A percentile compares a stretch with the other conserved stretches of the same genome.
Conservation (phyloP, 2,329 filamentous ascomycete genomes). For the Xylaria sp. region DNA sequence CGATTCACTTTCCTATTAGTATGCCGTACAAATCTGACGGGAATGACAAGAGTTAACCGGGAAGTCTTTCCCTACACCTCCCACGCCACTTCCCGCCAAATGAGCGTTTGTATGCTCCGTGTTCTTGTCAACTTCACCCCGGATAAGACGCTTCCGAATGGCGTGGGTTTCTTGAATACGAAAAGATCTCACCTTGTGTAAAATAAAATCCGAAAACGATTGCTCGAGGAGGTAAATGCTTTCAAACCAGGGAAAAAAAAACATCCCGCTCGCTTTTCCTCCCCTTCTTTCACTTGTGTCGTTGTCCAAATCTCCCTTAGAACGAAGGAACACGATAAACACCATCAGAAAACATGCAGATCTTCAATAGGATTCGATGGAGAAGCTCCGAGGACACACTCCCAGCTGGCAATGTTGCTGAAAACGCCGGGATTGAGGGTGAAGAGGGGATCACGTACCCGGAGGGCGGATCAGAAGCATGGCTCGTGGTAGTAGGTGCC, state of each 20-base stretch:
- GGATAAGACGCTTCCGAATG: constrained; percentile 11
- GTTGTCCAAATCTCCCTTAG: background rate
- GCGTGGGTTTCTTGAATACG: background rate
- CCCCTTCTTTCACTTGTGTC: background rate
- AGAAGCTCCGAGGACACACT: background rate
- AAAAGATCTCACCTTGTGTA: too few species aligned
- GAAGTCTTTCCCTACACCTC: background rate
- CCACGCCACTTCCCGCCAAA: background rate
- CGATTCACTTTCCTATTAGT: background rate
- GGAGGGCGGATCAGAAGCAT: constrained; percentile 14
- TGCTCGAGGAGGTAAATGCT: background rate
- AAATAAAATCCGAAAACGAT: background rate
- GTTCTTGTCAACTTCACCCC: background rate
- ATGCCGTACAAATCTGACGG: background rate
- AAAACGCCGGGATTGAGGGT: background rate
- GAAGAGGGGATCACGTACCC: constrained; percentile 10
- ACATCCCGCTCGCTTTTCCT: background rate
- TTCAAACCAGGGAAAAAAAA: background rate
- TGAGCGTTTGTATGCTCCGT: constrained; percentile 1
- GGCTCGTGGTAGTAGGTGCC: constrained; percentile 14
- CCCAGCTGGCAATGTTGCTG: background rate
- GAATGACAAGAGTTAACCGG: background rate
- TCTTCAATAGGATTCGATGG: background rate
- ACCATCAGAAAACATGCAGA: background rate
- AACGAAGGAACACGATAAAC: background rate